Evolutionary conservation across 2,329 filamentous ascomycete species (phyloP), one percentile per base, ranked within the genome.

Genomic region (Chaetomiaceae sp.): DNA sequence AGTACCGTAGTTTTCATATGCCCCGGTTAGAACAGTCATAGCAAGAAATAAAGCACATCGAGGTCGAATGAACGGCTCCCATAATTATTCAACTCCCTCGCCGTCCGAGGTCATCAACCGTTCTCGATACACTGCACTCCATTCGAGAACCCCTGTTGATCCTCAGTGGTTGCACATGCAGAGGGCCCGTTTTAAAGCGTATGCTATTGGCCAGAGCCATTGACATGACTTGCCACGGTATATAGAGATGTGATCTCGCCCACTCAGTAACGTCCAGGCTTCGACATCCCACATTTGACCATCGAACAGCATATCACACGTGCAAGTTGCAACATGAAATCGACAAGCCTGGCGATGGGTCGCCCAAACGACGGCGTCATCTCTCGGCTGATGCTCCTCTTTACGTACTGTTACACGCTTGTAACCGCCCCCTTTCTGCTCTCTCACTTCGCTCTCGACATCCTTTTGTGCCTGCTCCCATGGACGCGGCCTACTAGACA

Each of bases 351-450:
- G 20, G 25, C 25, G 25, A 6, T 27, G 25, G 25, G 25, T 27
- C 25, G 25, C 6, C 25, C 25, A 27, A 27, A 5, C 2, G 10
- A 13, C 10, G 27, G 33, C 10, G 27, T 8, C 19, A 9, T 12
- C 23, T 12, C 21, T 7, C 20, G 16, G 16, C 2, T 12, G 5
- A 21, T 19, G 17, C 30, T 43, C 4, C 20, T 43, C 7, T 27
- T 20, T 14, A 16, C 33, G 6, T 51, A 50, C 27, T 27, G 23
- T 23, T 54, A 49, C 44, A 39, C 48, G 2, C 6, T 51, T 30
- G 4, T 51, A 2, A 25, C 34, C 14, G 30, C 31, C 12, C 52
- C 52, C 5, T 51, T 51, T 12, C 23, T 48, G 14, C 48, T 55
- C 25, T 12, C 48, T 4, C 44, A 45, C 30, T 51, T 51, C 41